phyloP scores from a whole-genome alignment of 306 rosid genomes.

The Abrus pulchellus region DNA sequence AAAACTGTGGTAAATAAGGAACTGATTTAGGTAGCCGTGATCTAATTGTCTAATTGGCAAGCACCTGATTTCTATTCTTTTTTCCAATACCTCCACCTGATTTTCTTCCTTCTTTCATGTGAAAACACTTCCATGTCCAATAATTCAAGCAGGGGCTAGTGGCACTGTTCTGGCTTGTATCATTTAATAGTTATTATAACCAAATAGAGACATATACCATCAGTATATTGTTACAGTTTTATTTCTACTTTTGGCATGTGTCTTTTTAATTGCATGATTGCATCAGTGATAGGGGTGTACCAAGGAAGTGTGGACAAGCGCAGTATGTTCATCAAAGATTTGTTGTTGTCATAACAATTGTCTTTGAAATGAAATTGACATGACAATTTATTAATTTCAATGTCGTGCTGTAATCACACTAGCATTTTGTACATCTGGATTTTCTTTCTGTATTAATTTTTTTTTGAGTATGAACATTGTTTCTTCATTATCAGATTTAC shows the following conservation, averaged over 20 bases:
- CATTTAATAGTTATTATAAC: slow-evolving; percentile 38
- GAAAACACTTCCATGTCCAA: slow-evolving; percentile 33
- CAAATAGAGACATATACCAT: slow-evolving; percentile 28
- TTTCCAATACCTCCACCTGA: slow-evolving; percentile 11
- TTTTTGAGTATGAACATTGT: not conserved
- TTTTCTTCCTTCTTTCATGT: slow-evolving; percentile 11
- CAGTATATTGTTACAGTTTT: not conserved
- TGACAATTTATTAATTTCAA: slow-evolving; percentile 2
- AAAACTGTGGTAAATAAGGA: slow-evolving; percentile 33
- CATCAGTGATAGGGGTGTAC: slow-evolving; percentile 23
- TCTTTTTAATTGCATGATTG: slow-evolving; percentile 39
- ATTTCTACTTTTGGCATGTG: slow-evolving; percentile 32
- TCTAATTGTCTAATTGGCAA: slow-evolving; percentile 53
- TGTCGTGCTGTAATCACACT: not conserved
- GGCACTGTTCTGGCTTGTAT: slow-evolving; percentile 33
- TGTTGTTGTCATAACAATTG: not conserved
- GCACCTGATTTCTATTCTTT: slow-evolving; percentile 51
- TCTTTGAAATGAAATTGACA: not conserved
- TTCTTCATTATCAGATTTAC: slow-evolving; percentile 7
- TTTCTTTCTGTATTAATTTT: slow-evolving; percentile 16
- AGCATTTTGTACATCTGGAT: slow-evolving; percentile 37
- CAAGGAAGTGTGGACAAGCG: slow-evolving; percentile 29
- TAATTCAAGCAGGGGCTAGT: slow-evolving; percentile 36
- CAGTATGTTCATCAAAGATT: slow-evolving; percentile 12
- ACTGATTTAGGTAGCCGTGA: slow-evolving; percentile 50